These are phyloP conservation scores for Arthrobotrys sinensis DNA, from an alignment of 2,329 filamentous ascomycete genomes.

Conservation along the genomic window DNA sequence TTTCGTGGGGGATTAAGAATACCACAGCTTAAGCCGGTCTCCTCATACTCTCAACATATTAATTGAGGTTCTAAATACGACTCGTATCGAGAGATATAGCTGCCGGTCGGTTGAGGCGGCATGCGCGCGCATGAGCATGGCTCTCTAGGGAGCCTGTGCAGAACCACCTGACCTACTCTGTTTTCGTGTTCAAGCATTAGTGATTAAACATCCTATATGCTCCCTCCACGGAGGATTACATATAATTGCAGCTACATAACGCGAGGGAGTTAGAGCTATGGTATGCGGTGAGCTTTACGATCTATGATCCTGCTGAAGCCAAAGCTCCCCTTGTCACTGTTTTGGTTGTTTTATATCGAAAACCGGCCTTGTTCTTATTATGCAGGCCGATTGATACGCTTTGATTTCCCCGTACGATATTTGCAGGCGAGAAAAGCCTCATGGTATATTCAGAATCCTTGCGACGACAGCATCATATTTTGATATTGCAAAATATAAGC, in stretches of 20 bases:
- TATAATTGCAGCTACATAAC: conserved; percentile 54
- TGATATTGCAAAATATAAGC: conserved; percentile 19
- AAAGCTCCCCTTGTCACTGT: conserved; percentile 27
- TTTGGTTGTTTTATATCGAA: conserved; percentile 32
- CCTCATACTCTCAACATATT: conserved; percentile 5
- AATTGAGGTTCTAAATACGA: conserved; percentile 36
- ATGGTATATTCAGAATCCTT: conserved; percentile 24
- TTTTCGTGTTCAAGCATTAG: conserved; percentile 45
- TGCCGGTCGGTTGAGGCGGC: conserved; percentile 56
- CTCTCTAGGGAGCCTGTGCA: conserved; percentile 44
- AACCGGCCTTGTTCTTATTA: conserved; percentile 31
- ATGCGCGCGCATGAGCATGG: conserved; percentile 55
- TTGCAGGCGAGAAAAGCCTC: conserved; percentile 59
- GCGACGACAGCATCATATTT: conserved; percentile 15
- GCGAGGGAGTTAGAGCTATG: conserved; percentile 18
- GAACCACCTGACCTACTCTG: conserved; percentile 49
- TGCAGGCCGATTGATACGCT: conserved; percentile 52
- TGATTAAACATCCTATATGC: conserved; percentile 18
- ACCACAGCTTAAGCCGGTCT: conserved; percentile 4
- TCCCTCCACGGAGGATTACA: conserved; percentile 38
- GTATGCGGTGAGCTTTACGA: conserved; percentile 29
- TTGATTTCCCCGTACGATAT: conserved; percentile 25
- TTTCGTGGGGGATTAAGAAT: conserved; percentile 51
- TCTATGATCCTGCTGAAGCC: background rate
- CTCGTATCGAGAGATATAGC: conserved; percentile 38